Conservation (phyloP, 345 rosid species). For the Eucalyptus erythrocorys region DNA sequence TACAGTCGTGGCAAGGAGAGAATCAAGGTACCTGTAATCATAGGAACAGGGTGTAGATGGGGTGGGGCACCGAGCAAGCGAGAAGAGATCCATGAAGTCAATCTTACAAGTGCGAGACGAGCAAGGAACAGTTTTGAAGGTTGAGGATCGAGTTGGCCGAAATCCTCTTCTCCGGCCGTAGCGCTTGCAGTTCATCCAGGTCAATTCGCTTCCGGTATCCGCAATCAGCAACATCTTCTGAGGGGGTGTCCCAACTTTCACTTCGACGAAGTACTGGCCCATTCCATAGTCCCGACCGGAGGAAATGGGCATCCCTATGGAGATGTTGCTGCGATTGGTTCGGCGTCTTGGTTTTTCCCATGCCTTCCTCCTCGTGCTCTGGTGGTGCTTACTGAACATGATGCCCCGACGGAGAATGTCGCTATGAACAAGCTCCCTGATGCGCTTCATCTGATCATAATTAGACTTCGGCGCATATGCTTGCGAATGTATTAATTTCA, state of each 20-base stretch:
- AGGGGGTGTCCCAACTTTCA: conserved; percentile 48
- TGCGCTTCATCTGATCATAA: conserved; percentile 1
- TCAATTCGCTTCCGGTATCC: conserved; percentile 46
- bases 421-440: conserved; percentile 11
- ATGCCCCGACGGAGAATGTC: conserved; percentile 26
- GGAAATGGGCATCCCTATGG: conserved; percentile 19
- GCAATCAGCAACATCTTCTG: conserved; percentile 39
- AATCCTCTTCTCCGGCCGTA: conserved; percentile 14
- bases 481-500: not conserved
- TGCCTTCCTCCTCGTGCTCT: not conserved
- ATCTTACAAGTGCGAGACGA: conserved; percentile 33
- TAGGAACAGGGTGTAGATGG: conserved; percentile 44
- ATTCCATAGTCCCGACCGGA: conserved; percentile 33
- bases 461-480: not conserved
- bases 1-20: not conserved
- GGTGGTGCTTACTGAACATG: conserved; percentile 2
- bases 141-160: conserved; percentile 23
- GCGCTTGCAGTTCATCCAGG: conserved; percentile 38
- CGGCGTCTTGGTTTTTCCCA: not conserved
- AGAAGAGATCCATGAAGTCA: conserved; percentile 39
- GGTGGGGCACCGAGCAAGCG: conserved; percentile 33
- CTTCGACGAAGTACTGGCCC: conserved; percentile 34
- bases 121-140: conserved; percentile 37
- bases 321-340: not conserved
- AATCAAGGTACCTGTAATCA: conserved; percentile 33